Evolutionary conservation across 768 basidiomycete species (phyloP).

Genomic region (Leccinum ochraceum): DNA sequence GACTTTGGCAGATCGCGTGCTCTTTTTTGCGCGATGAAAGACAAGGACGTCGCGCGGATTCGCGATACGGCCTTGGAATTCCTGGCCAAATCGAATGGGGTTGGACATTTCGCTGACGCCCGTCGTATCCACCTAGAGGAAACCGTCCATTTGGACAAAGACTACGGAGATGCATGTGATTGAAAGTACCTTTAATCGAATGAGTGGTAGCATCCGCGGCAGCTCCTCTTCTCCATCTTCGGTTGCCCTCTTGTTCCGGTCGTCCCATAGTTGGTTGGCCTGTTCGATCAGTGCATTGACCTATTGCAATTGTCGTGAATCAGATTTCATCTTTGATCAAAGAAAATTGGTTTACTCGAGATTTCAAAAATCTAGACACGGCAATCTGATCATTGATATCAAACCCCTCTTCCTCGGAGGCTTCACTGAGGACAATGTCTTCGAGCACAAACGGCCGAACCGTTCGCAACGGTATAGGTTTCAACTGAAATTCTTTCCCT

Average conservation of each 20-base stretch:
- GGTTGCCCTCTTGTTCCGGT: conserved; percentile 40
- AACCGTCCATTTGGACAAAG: neutral
- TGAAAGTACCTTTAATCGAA: conserved; percentile 71
- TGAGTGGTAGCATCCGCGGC: conserved; percentile 78
- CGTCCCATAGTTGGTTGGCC: conserved; percentile 51
- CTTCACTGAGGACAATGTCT: conserved; percentile 72
- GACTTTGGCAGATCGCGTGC: conserved; percentile 50
- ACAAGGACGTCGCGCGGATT: conserved; percentile 93
- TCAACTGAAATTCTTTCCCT: conserved; percentile 83
- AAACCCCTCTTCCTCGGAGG: conserved; percentile 73
- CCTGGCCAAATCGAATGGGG: conserved; percentile 95
- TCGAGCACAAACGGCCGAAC: conserved; percentile 95
- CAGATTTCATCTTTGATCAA: conserved; percentile 1
- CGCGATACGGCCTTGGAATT: conserved; percentile 87
- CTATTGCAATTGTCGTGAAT: conserved; percentile 35
- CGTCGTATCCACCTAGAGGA: conserved; percentile 78
- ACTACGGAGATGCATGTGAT: neutral
- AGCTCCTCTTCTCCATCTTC: conserved; percentile 63
- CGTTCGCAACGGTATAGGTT: conserved; percentile 84
- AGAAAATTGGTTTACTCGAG: conserved; percentile 47
- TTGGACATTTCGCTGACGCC: conserved; percentile 91
- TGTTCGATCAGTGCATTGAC: conserved; percentile 77
- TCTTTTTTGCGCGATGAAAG: conserved; percentile 82
- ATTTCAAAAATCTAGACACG: conserved; percentile 78
- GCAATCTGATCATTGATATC: conserved; percentile 81